A percentile compares a stretch with the other conserved stretches of the same genome.
Evolutionary conservation across 768 basidiomycete genomes (phyloP).

Genomic region (Leccinum subgranulosum): DNA sequence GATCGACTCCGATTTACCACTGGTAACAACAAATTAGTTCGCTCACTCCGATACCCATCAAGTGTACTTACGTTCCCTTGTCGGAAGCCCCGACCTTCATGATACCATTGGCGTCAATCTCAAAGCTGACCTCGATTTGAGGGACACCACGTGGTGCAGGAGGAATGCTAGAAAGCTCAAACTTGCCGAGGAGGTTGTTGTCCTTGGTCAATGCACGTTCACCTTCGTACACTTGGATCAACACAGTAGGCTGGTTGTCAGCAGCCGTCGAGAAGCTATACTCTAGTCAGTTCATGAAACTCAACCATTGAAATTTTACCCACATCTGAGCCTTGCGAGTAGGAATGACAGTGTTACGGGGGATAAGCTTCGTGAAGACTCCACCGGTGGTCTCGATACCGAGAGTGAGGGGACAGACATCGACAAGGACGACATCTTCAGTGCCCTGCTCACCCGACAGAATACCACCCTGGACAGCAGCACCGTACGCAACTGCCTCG

Average conservation of each 20-base stretch:
- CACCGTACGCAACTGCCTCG: constrained; percentile 98
- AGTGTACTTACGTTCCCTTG: constrained; percentile 77
- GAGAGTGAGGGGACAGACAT: constrained; percentile 94
- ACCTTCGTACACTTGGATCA: constrained; percentile 97
- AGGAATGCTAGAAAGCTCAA: constrained; percentile 89
- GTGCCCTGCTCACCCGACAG: constrained; percentile 92
- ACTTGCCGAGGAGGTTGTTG: constrained; percentile 97
- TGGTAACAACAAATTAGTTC: constrained; percentile 18
- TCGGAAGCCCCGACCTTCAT: constrained; percentile 92
- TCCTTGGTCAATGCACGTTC: constrained; percentile 97
- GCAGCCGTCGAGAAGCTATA: constrained; percentile 74
- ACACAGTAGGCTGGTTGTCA: constrained; percentile 91
- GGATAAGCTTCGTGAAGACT: constrained; percentile 96
- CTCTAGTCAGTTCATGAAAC: not conserved
- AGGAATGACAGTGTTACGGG: constrained; percentile 97
- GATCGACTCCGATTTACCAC: constrained; percentile 84
- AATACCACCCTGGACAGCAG: constrained; percentile 97
- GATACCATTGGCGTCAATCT: constrained; percentile 93
- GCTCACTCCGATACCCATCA: no score
- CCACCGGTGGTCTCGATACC: constrained; percentile 99
- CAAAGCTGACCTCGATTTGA: constrained; percentile 96
- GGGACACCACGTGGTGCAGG: constrained; percentile 96
- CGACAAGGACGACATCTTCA: constrained; percentile 89
- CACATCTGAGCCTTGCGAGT: constrained; percentile 95
- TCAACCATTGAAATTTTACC: constrained; percentile 15